phyloP scores from a whole-genome alignment of 2,329 filamentous ascomycete genomes.

The Geosmithia putterillii region DNA sequence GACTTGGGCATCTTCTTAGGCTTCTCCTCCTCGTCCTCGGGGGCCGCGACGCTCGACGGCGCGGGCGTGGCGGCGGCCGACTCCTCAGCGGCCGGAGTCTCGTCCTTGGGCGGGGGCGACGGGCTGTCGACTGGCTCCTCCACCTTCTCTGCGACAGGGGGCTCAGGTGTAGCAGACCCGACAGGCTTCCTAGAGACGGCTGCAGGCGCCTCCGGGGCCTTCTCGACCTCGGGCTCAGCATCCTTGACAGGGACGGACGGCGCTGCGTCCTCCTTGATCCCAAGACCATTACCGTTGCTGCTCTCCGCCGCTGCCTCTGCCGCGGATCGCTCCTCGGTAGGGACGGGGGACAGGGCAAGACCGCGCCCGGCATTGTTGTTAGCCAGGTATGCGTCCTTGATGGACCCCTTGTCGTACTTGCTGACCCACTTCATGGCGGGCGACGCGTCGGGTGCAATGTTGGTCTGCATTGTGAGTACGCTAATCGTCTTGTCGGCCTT shows the following conservation, averaged over 20 bases:
- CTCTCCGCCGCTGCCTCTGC: too few species aligned
- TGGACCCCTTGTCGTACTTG: conserved; percentile 83
- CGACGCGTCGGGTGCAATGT: conserved; percentile 75
- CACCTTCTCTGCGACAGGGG: neutral
- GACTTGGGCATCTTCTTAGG: conserved; percentile 35
- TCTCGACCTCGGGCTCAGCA: neutral
- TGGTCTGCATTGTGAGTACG: conserved; percentile 74
- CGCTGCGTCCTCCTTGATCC: conserved; percentile 16
- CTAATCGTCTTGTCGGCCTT: conserved; percentile 73
- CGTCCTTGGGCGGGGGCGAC: conserved; percentile 12
- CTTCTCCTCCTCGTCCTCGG: conserved; percentile 3
- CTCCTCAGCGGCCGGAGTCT: conserved; percentile 14
- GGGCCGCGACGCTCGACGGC: neutral
- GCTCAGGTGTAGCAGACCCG: neutral
- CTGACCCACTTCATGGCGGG: conserved; percentile 95
- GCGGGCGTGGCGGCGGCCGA: neutral
- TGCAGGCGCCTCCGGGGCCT: neutral
- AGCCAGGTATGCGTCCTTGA: conserved; percentile 75
- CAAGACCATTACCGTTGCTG: conserved; percentile 1
- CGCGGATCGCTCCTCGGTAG: conserved; percentile 12
- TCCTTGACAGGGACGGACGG: neutral
- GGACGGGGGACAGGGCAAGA: conserved; percentile 17
- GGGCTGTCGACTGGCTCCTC: conserved; percentile 1
- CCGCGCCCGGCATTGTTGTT: conserved; percentile 63
- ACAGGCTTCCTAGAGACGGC: conserved; percentile 1